phyloP scores from a whole-genome alignment of 1,284 basidiomycete species.

The Hymenochaete sp. region DNA sequence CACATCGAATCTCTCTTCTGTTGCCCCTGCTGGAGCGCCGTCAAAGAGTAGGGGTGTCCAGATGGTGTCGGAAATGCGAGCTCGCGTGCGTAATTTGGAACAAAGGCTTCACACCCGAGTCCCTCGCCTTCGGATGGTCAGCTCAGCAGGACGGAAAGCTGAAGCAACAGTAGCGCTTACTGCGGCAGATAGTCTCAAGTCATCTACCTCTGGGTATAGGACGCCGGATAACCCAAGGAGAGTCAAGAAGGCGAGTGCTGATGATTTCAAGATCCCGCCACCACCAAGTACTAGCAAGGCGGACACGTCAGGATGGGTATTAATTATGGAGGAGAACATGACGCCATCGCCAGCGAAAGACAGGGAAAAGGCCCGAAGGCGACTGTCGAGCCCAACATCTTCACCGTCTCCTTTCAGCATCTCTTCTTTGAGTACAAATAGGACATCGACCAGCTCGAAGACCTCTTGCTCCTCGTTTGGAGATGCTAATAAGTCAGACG shows the following conservation, averaged over 20 bases:
- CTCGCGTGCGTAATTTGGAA: conserved; percentile 67
- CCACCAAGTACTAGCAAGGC: conserved; percentile 21
- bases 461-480: conserved; percentile 30
- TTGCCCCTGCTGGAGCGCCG: conserved; percentile 33
- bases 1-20: conserved; percentile 12
- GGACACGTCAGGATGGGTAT: conserved; percentile 69
- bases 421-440: conserved; percentile 23
- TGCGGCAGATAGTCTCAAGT: not conserved
- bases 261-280: conserved; percentile 24
- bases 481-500: conserved; percentile 28
- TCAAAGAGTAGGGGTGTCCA: conserved; percentile 73
- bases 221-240: conserved; percentile 15
- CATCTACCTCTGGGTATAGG: not conserved
- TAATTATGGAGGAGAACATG: conserved; percentile 69
- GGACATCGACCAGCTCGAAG: conserved; percentile 22
- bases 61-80: conserved; percentile 84
- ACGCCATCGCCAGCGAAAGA: conserved; percentile 54
- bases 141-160: conserved; percentile 45
- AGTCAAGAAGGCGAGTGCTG: conserved; percentile 26
- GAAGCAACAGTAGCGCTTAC: conserved; percentile 29
- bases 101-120: conserved; percentile 80
- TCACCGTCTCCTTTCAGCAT: conserved; percentile 26
- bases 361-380: conserved; percentile 44
- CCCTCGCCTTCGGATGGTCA: conserved; percentile 69
- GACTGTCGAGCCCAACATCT: conserved; percentile 48